phyloP scores from a whole-genome alignment of 768 basidiomycete species.

The Phanerochaete carnosa region DNA sequence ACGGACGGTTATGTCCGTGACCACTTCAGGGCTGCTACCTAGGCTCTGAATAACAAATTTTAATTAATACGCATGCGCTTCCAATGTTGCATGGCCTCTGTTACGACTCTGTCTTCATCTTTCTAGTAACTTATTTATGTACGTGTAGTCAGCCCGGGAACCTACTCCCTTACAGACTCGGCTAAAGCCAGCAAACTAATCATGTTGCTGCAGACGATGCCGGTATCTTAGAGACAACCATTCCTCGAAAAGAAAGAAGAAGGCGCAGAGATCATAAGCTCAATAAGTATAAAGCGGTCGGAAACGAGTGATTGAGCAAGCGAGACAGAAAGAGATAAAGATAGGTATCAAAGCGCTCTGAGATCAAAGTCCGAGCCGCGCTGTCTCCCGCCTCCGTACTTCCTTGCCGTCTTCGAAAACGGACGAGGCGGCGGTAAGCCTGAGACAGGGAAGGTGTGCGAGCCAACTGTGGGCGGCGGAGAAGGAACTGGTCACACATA shows the following conservation, averaged over 20 bases:
- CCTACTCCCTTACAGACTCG: too few relatives aligned
- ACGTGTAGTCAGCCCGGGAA: too few relatives aligned
- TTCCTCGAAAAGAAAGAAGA: background rate
- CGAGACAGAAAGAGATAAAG: background rate
- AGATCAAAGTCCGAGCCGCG: slow-evolving; percentile 74
- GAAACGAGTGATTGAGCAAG: background rate
- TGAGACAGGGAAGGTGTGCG: slow-evolving; percentile 69
- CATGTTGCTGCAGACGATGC: background rate
- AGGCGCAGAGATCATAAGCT: background rate
- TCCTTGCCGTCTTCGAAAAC: slow-evolving; percentile 47
- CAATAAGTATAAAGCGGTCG: background rate
- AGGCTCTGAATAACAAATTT: too few relatives aligned
- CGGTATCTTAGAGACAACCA: background rate
- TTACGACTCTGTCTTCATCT: too few relatives aligned
- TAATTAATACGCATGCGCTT: too few relatives aligned
- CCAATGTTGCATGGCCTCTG: too few relatives aligned
- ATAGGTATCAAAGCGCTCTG: slow-evolving; percentile 25
- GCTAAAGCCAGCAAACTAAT: background rate
- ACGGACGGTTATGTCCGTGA: too few relatives aligned
- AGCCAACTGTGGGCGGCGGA: slow-evolving; percentile 60
- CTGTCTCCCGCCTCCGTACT: slow-evolving; percentile 63
- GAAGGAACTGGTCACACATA: slow-evolving; percentile 39
- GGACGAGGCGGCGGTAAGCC: slow-evolving; percentile 78
- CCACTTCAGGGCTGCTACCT: too few relatives aligned
- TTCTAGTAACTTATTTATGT: too few relatives aligned